Conservation (phyloP, 2,329 filamentous ascomycete genomes). For the Exophiala phaeomuriformis region DNA sequence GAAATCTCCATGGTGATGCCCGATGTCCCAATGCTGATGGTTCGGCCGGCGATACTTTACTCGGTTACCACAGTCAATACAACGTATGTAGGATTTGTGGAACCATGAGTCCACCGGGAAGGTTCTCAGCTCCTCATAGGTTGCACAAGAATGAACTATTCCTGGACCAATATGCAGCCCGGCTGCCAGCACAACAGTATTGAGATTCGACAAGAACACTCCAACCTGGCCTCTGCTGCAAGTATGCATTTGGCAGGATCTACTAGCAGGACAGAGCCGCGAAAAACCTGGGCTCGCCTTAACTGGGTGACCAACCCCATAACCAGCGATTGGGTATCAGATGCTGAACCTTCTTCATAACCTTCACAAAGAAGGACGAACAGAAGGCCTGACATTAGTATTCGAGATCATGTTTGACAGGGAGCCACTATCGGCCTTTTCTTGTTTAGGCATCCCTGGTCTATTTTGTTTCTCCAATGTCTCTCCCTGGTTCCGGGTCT, state of each 20-base stretch:
- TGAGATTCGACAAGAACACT: constrained; percentile 16
- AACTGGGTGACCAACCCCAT: too few relatives aligned
- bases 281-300: too few relatives aligned
- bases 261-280: neutral
- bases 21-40: neutral
- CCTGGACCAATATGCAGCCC: constrained; percentile 16
- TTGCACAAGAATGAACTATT: constrained; percentile 17
- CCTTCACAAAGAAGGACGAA: too few relatives aligned
- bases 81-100: constrained; percentile 12
- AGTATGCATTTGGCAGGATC: neutral
- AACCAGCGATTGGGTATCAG: too few relatives aligned
- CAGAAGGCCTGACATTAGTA: neutral
- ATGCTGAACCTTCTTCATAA: too few relatives aligned
- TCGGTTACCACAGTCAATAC: neutral
- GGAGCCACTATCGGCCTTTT: neutral
- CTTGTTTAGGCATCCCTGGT: constrained; percentile 4
- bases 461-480: constrained; percentile 16
- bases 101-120: constrained; percentile 16
- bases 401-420: neutral
- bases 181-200: constrained; percentile 9
- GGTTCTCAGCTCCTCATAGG: constrained; percentile 21
- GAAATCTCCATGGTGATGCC: constrained; percentile 1
- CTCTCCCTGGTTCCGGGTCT: constrained; percentile 17
- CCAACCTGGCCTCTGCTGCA: constrained; percentile 3
- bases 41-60: neutral